phyloP scores from a whole-genome alignment of 371 early-diverging fungal genomes.

The Mucor sp. region DNA sequence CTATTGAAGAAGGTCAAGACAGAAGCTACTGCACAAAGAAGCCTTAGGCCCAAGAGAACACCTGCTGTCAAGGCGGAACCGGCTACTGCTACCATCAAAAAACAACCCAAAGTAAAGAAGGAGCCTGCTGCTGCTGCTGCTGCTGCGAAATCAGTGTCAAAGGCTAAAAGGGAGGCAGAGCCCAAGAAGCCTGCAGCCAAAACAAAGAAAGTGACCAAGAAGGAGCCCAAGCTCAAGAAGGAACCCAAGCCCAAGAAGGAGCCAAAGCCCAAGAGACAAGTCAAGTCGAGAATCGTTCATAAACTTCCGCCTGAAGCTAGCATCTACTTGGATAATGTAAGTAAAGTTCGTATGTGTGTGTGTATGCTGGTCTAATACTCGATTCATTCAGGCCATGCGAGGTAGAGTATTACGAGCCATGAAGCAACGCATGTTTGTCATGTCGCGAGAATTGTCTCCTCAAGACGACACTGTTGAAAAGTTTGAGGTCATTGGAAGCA shows the following conservation, averaged over 20 bases:
- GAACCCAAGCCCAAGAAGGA: neutral
- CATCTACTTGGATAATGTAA: constrained; percentile 1
- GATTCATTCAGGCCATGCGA: constrained; percentile 15
- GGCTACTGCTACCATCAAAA: neutral
- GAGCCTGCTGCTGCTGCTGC: no score
- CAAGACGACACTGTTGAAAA: constrained; percentile 3
- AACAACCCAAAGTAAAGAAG: neutral
- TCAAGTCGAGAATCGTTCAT: neutral
- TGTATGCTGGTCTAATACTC: neutral
- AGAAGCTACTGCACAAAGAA: neutral
- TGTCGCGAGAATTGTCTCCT: constrained; percentile 10
- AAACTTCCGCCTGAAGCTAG: constrained; percentile 15
- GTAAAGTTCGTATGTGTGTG: neutral
- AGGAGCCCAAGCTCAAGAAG: neutral
- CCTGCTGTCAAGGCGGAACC: neutral
- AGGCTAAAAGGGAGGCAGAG: neutral
- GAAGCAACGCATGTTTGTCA: constrained; percentile 35
- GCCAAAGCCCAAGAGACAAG: neutral
- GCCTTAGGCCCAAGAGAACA: neutral
- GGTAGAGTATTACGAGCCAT: constrained; percentile 27
- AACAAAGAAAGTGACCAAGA: neutral
- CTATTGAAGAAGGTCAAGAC: neutral
- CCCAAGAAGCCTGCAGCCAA: neutral
- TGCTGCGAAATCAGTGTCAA: neutral
- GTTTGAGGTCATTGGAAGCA: constrained; percentile 40